A percentile compares a stretch with the other conserved stretches of the same genome.
These are phyloP conservation scores for Candida saitoana DNA, from an alignment of 805 yeast species.

Conservation along the genomic window DNA sequence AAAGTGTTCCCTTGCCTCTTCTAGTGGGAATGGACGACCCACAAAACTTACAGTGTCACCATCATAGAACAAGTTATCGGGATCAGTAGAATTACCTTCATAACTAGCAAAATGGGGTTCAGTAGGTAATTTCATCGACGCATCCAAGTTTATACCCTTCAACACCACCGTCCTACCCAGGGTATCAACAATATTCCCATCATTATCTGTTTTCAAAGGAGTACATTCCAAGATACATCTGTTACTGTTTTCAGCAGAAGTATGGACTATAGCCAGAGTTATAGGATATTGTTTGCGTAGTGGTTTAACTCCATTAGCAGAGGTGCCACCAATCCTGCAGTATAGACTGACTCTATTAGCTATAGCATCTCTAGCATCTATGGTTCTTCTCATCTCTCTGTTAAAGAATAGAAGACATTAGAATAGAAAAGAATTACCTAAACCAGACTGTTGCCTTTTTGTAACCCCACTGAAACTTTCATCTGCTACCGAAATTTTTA, in stretches of 20 bases:
- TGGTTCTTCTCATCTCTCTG: slow-evolving; percentile 16
- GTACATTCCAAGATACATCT: slow-evolving; percentile 17
- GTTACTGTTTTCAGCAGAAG: slow-evolving; percentile 5
- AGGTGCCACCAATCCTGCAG: slow-evolving; percentile 7
- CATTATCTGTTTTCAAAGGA: slow-evolving; percentile 16
- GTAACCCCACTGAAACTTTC: not conserved
- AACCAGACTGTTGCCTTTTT: not conserved
- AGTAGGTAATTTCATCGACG: slow-evolving; percentile 66
- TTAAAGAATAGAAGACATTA: not conserved
- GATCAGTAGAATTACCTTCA: slow-evolving; percentile 31
- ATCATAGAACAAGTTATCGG: slow-evolving; percentile 50
- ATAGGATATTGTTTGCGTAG: slow-evolving; percentile 21
- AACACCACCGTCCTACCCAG: slow-evolving; percentile 57
- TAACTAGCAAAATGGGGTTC: slow-evolving; percentile 47
- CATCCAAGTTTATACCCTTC: slow-evolving; percentile 80
- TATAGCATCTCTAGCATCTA: slow-evolving; percentile 27
- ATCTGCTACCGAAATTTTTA: not conserved
- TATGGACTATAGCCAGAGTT: slow-evolving; percentile 13
- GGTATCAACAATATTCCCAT: slow-evolving; percentile 58
- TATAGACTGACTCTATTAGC: slow-evolving; percentile 30
- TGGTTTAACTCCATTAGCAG: slow-evolving; percentile 21
- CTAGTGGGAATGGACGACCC: slow-evolving; percentile 74
- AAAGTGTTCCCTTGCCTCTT: slow-evolving; percentile 68
- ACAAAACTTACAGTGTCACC: slow-evolving; percentile 80
- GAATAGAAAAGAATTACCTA: no score